Base-by-base conservation (phyloP, 2,329 filamentous ascomycete species). In the Hypoxylon sp. region DNA sequence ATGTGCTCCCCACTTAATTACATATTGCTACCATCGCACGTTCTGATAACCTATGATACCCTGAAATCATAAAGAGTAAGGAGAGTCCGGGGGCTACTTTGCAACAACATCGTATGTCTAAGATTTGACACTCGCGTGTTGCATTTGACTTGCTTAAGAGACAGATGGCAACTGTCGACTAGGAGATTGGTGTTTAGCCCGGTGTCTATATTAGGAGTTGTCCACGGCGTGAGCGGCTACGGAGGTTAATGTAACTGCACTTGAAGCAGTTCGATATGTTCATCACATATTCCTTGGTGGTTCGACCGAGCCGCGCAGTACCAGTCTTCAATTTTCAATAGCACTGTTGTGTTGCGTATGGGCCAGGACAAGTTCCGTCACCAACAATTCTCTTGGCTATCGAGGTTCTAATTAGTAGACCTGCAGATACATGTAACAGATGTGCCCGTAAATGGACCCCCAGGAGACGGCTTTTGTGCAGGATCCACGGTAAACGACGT, bases 41-140 rank as follows among this genome's bases (percentile, higher is more conserved):
- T 12, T 51, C n/a, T 54, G 20, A 11, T 26, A 54, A 26, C 14
- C 9, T 40, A 53, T 46, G 14, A n/a, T 14, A n/a, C 14, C 22
- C 24, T 44, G 1, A 18, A 52, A 30, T 56, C 11, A 44, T 7
- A n/a, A 38, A 20, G 22, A 22, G 16, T 5, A 14, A 24, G 12
- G 18, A 48, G 20, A 12, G 7, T 26, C 20, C 5, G 24, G 48
- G n/a, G 7, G n/a, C 36, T n/a, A 40, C 28, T 46, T 18, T 12
- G 38, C 22, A 50, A 11, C 16, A 38, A 57, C 40, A 30, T 55
- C 26, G 22, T 55, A 55, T 63, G 66, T 68, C 62, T 68, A 55
- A 28, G 33, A 53, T 22, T 54, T 22, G 46, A 38, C 49, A 44
- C 30, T 61, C 16, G 18, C 44, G 5, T 28, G 52, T 49, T 40